Percentiles rank a stretch among this genome's conserved stretches.
phyloP scores from a whole-genome alignment of 2,329 filamentous ascomycete genomes.

The Talaromyces albobiverticillius region DNA sequence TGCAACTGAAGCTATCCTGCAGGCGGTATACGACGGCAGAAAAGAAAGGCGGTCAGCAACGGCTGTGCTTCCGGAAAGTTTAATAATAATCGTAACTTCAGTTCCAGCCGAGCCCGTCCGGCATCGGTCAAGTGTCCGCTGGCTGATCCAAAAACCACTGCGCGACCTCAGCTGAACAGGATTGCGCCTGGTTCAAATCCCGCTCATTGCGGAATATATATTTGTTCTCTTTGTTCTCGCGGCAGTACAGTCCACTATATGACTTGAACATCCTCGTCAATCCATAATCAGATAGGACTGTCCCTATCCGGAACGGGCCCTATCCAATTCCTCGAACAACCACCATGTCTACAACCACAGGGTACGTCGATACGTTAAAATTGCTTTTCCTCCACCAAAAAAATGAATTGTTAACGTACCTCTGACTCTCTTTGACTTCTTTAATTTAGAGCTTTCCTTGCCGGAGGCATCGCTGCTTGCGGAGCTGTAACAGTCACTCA shows the following conservation, averaged over 20 bases:
- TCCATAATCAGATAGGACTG: background rate
- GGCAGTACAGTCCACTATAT: background rate
- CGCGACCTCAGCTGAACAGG: background rate
- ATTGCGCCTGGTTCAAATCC: background rate
- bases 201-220: background rate
- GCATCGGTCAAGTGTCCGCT: constrained; percentile 3
- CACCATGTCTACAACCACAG: constrained; percentile 54
- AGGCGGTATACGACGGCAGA: constrained; percentile 12
- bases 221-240: background rate
- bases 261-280: background rate
- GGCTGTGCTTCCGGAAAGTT: no score
- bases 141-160: no score
- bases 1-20: constrained; percentile 4
- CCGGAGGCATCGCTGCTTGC: constrained; percentile 93
- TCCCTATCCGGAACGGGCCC: constrained; percentile 3
- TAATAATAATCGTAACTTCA: no score
- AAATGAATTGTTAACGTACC: background rate
- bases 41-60: constrained; percentile 1
- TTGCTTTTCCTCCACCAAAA: background rate
- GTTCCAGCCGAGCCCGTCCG: background rate
- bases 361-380: constrained; percentile 32
- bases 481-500: constrained; percentile 97
- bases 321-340: constrained; percentile 1
- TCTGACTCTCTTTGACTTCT: background rate
- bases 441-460: constrained; percentile 72